Evolutionary conservation across 352 stramenopile species (phyloP).

Genomic region (Globisporangium rhizosaccharum): DNA sequence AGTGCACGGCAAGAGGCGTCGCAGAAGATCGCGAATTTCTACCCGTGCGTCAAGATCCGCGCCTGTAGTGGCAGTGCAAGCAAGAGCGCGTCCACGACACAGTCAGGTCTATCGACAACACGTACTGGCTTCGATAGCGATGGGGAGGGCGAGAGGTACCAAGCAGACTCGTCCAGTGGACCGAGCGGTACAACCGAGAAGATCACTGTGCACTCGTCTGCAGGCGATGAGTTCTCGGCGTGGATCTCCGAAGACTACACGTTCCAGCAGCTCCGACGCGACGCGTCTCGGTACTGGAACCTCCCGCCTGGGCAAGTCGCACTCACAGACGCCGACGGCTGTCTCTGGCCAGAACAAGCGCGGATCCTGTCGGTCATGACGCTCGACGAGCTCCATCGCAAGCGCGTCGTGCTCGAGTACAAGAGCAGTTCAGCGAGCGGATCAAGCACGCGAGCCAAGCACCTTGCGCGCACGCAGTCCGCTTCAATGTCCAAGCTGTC

Average conservation of each 20-base stretch:
- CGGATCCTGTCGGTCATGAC: conserved; percentile 59
- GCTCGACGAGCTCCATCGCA: conserved; percentile 35
- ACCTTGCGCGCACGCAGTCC: conserved; percentile 14
- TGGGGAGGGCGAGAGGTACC: not conserved
- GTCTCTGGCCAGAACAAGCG: conserved; percentile 75
- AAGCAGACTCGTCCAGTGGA: not conserved
- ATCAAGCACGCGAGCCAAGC: conserved; percentile 6
- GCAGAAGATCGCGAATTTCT: conserved; percentile 56
- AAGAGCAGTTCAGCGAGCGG: conserved; percentile 22
- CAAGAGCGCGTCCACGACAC: conserved; percentile 7
- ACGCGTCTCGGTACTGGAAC: conserved; percentile 70
- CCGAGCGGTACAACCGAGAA: conserved; percentile 26
- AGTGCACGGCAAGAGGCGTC: conserved; percentile 53
- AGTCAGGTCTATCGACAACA: not conserved
- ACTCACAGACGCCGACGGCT: conserved; percentile 53
- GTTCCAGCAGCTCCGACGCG: conserved; percentile 64
- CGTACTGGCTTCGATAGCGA: not conserved
- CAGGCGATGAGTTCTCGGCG: conserved; percentile 53
- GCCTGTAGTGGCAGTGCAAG: conserved; percentile 19
- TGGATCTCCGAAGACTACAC: conserved; percentile 73
- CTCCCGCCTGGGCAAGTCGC: conserved; percentile 34
- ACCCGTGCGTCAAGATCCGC: conserved; percentile 70
- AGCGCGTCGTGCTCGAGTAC: conserved; percentile 48
- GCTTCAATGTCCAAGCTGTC: not conserved
- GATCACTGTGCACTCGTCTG: conserved; percentile 40